phyloP scores from a whole-genome alignment of 179 eudicot species.

The Sideroxylon spinosum region DNA sequence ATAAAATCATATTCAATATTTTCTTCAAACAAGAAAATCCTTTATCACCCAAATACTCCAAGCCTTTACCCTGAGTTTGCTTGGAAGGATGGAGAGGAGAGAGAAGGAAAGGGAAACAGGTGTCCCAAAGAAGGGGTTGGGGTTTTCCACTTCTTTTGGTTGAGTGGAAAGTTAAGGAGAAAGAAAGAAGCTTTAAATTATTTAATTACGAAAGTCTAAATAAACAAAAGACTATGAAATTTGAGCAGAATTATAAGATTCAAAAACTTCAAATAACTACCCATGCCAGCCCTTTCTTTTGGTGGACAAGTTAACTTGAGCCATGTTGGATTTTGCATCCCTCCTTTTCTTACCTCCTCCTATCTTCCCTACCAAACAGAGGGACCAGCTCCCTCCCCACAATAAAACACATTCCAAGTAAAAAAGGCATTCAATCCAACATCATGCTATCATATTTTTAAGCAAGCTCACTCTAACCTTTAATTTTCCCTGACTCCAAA shows the following conservation, averaged over 20 bases:
- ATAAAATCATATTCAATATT: background rate
- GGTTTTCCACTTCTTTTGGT: no score
- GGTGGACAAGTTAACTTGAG: background rate
- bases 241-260: background rate
- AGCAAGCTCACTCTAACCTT: no score
- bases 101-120: background rate
- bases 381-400: background rate
- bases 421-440: no score
- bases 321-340: background rate
- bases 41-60: background rate
- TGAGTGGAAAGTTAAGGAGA: no score
- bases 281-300: background rate
- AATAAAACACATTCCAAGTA: background rate
- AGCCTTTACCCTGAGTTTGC: background rate
- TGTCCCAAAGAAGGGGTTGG: no score
- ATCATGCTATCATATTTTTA: no score
- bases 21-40: background rate
- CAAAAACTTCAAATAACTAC: background rate
- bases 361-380: background rate
- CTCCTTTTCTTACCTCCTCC: background rate
- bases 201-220: background rate
- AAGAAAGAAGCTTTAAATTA: background rate
- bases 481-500: no score
- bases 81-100: background rate
- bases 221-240: background rate